A percentile compares a stretch with the other conserved stretches of the same genome.
These are phyloP conservation scores for Russula ochroleuca DNA, from an alignment of 768 basidiomycete species.

Conservation along the genomic window DNA sequence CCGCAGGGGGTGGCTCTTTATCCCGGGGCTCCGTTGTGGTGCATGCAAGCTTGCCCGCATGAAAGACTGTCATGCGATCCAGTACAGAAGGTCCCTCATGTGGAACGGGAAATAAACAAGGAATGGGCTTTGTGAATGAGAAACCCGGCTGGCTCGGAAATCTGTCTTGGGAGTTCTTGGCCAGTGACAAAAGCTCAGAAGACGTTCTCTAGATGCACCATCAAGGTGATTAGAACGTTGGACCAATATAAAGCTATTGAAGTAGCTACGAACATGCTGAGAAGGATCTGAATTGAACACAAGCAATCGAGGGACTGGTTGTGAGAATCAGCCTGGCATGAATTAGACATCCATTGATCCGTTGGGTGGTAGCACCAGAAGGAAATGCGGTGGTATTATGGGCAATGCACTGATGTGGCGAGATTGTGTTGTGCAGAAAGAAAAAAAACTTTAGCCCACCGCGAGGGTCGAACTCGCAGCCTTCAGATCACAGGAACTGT, in stretches of 20 bases:
- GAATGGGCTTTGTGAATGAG: not conserved
- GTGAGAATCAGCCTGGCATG: too few species aligned
- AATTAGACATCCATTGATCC: too few species aligned
- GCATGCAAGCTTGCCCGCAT: not conserved
- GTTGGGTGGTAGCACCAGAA: too few species aligned
- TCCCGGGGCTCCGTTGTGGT: not conserved
- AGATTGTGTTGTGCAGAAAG: not conserved
- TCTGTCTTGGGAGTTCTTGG: too few species aligned
- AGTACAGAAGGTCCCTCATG: not conserved
- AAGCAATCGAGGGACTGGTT: too few species aligned
- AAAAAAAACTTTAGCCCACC: slow-evolving; percentile 44
- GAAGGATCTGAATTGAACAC: not conserved
- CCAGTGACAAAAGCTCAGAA: not conserved
- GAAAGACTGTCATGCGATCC: not conserved
- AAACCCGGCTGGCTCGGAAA: too few species aligned
- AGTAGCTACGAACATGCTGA: not conserved
- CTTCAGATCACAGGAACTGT: slow-evolving; percentile 42
- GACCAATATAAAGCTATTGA: not conserved
- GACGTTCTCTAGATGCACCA: not conserved
- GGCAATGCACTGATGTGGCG: not conserved
- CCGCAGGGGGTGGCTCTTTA: too few species aligned
- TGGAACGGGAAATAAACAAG: too few species aligned
- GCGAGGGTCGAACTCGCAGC: slow-evolving; percentile 63
- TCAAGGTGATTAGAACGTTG: not conserved
- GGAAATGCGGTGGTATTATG: not conserved